phyloP scores from a whole-genome alignment of 164 flowering plant genomes.

The Malania oleifera region DNA sequence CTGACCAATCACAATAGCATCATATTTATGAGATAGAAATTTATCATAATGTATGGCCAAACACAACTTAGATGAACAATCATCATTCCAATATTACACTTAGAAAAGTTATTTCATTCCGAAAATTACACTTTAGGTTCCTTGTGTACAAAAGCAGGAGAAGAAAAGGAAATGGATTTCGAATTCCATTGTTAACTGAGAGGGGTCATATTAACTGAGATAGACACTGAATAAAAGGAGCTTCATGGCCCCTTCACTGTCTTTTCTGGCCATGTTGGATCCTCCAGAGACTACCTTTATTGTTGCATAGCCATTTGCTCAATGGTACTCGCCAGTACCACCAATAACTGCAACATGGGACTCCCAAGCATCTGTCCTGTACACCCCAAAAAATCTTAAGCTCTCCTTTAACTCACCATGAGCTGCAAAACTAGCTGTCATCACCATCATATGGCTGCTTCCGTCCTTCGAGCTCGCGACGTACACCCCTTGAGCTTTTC shows the following conservation, averaged over 20 bases:
- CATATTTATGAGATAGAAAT: no score
- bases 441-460: constrained; percentile 48
- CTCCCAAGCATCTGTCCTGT: constrained; percentile 28
- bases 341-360: constrained; percentile 58
- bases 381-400: constrained; percentile 49
- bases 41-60: no score
- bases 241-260: background rate
- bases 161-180: background rate
- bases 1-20: no score
- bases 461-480: constrained; percentile 43
- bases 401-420: constrained; percentile 27
- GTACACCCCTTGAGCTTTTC: constrained; percentile 49
- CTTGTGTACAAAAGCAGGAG: no score
- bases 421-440: constrained; percentile 26
- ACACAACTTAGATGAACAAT: no score
- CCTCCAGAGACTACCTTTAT: constrained; percentile 14
- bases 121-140: no score
- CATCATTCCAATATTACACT: no score
- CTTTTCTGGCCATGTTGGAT: background rate
- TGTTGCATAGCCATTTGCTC: constrained; percentile 44
- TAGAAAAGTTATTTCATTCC: no score
- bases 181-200: constrained; percentile 2
- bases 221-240: constrained; percentile 32
- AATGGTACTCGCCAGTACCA: constrained; percentile 45
- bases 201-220: constrained; percentile 18